Percentiles rank a stretch among this genome's conserved stretches.
Conservation (phyloP, 2,329 filamentous ascomycete genomes). For the Colletotrichum acutatum region DNA sequence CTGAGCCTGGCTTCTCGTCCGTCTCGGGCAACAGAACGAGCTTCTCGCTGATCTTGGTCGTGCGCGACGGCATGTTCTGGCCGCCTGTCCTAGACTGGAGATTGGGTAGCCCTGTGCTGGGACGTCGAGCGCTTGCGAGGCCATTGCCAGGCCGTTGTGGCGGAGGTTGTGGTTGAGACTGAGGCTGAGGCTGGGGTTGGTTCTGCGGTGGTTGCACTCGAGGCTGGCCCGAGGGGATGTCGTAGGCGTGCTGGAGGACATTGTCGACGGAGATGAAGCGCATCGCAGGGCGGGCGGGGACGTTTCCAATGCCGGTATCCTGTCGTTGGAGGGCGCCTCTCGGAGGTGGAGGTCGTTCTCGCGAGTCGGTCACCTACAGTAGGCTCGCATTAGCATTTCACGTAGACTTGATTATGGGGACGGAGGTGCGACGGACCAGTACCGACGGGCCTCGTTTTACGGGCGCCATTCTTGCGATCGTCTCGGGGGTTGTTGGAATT, state of each 20-base stretch:
- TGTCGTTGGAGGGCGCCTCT: constrained; percentile 47
- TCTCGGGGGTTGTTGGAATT: background rate
- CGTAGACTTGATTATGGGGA: background rate
- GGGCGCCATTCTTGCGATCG: constrained; percentile 49
- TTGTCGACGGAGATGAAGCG: constrained; percentile 92
- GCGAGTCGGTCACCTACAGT: constrained; percentile 50
- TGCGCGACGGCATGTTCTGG: constrained; percentile 80
- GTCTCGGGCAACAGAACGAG: constrained; percentile 94
- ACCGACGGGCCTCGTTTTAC: constrained; percentile 70
- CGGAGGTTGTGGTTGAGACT: constrained; percentile 57
- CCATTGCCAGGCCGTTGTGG: constrained; percentile 55
- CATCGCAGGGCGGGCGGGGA: constrained; percentile 59
- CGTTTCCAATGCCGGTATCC: constrained; percentile 44
- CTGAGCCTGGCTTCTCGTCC: constrained; percentile 62
- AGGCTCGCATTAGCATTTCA: constrained; percentile 29
- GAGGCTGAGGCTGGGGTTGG: background rate
- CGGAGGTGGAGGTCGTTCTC: constrained; percentile 48
- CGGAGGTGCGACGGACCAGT: constrained; percentile 56
- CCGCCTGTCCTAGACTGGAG: constrained; percentile 58
- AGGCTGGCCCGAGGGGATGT: constrained; percentile 94
- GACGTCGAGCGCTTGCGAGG: constrained; percentile 22
- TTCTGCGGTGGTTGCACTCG: constrained; percentile 57
- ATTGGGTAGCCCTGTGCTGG: constrained; percentile 38
- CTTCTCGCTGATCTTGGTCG: constrained; percentile 95
- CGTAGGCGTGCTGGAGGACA: constrained; percentile 91